phyloP scores from a whole-genome alignment of 805 yeast species.

The Cyberlindnera saturnus region DNA sequence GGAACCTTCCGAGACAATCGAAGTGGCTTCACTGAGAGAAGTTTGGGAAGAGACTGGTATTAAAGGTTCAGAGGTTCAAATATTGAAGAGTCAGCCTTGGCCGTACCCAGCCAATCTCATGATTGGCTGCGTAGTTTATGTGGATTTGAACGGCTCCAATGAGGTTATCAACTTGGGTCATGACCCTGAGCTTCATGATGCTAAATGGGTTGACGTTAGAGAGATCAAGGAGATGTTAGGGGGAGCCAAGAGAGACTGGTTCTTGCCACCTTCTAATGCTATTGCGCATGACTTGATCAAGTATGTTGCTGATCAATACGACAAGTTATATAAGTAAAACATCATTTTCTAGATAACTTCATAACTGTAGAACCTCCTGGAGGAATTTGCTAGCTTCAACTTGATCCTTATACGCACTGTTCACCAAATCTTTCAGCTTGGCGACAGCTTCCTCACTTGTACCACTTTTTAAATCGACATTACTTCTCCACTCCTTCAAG shows the following conservation, averaged over 20 bases:
- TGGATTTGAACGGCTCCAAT: conserved; percentile 61
- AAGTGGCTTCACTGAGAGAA: conserved; percentile 81
- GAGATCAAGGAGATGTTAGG: conserved; percentile 34
- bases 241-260: conserved; percentile 17
- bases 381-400: conserved; percentile 34
- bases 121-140: conserved; percentile 85
- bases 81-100: conserved; percentile 89
- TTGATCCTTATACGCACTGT: conserved; percentile 22
- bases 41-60: conserved; percentile 97
- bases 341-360: conserved; percentile 21
- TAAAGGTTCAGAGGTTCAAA: conserved; percentile 45
- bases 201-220: conserved; percentile 70
- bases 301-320: conserved; percentile 15
- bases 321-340: conserved; percentile 4
- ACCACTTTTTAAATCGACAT: conserved; percentile 12
- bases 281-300: conserved; percentile 24
- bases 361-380: conserved; percentile 45
- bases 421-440: conserved; percentile 31
- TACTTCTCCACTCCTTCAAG: conserved; percentile 32
- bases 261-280: conserved; percentile 22
- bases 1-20: conserved; percentile 92
- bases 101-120: conserved; percentile 91
- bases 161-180: conserved; percentile 67
- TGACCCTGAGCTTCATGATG: conserved; percentile 83
- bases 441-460: conserved; percentile 33